phyloP scores from a whole-genome alignment of 805 yeast genomes.

The Monosporozyma yasuniensis region DNA sequence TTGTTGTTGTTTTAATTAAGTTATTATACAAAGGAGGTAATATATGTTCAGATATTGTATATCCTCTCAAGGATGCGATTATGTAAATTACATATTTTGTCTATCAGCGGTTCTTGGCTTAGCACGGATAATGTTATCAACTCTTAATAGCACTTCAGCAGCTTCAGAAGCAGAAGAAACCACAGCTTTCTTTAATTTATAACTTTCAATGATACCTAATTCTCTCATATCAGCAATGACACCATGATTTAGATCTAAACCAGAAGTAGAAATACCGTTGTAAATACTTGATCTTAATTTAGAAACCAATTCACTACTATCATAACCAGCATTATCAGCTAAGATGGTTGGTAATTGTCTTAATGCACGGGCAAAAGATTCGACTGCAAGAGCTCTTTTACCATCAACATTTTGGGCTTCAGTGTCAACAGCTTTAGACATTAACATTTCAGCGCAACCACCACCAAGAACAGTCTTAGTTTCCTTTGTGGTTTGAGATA shows the following conservation, averaged over 20 bases:
- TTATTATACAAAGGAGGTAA: background rate
- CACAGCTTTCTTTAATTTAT: slow-evolving; percentile 85
- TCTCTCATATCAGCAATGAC: slow-evolving; percentile 89
- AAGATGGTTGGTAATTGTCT: slow-evolving; percentile 91
- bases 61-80: background rate
- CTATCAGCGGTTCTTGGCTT: slow-evolving; percentile 96
- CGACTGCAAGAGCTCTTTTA: slow-evolving; percentile 88
- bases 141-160: slow-evolving; percentile 89
- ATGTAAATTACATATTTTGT: slow-evolving; percentile 31
- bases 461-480: slow-evolving; percentile 91
- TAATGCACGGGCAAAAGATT: slow-evolving; percentile 86
- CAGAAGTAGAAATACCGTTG: slow-evolving; percentile 85
- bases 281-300: slow-evolving; percentile 78
- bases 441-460: slow-evolving; percentile 90
- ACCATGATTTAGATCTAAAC: slow-evolving; percentile 81
- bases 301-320: slow-evolving; percentile 84
- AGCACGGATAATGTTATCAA: slow-evolving; percentile 93
- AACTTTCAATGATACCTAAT: slow-evolving; percentile 85
- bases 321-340: slow-evolving; percentile 96
- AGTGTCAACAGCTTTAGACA: slow-evolving; percentile 94
- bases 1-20: too few relatives aligned
- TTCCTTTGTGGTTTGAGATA: slow-evolving; percentile 88
- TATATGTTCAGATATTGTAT: background rate
- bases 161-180: slow-evolving; percentile 97
- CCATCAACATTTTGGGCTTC: slow-evolving; percentile 89